Evolutionary conservation across 352 stramenopile species (phyloP).

Genomic region (Globisporangium nunn): DNA sequence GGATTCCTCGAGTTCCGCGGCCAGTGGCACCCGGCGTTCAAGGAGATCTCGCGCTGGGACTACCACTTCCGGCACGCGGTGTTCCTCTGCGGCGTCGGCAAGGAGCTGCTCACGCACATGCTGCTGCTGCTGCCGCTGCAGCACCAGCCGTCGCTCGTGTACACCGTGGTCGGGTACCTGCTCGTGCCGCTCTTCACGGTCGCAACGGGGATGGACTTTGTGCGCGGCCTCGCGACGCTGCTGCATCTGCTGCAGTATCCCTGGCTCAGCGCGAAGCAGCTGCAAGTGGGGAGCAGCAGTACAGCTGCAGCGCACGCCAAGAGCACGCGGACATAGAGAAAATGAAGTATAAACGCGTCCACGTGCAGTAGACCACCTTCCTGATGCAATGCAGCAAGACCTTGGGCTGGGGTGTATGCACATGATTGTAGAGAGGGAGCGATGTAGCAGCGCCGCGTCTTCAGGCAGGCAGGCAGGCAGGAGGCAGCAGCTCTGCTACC

Average conservation of each 20-base stretch:
- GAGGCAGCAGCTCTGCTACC: too few relatives aligned
- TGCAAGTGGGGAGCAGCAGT: neutral
- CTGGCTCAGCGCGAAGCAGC: constrained; percentile 11
- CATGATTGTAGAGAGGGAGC: neutral
- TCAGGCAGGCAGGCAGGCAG: too few relatives aligned
- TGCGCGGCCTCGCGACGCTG: constrained; percentile 44
- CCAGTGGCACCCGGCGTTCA: constrained; percentile 61
- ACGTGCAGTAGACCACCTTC: neutral
- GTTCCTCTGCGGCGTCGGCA: constrained; percentile 42
- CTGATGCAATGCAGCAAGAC: neutral
- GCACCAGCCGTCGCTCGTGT: constrained; percentile 15
- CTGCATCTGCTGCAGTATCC: constrained; percentile 45
- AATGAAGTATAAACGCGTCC: neutral
- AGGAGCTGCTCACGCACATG: constrained; percentile 51
- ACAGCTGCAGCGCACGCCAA: neutral
- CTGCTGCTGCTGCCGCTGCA: constrained; percentile 53
- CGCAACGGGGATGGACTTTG: constrained; percentile 46
- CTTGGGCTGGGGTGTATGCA: neutral
- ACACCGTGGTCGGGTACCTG: constrained; percentile 31
- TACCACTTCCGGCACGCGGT: constrained; percentile 36
- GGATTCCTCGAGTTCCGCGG: constrained; percentile 52
- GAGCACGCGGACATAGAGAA: neutral
- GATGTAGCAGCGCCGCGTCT: too few relatives aligned
- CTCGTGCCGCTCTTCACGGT: constrained; percentile 56
- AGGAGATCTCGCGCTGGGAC: constrained; percentile 47